Base-by-base conservation (phyloP, 306 rosid genomes). In the Prunus padus region DNA sequence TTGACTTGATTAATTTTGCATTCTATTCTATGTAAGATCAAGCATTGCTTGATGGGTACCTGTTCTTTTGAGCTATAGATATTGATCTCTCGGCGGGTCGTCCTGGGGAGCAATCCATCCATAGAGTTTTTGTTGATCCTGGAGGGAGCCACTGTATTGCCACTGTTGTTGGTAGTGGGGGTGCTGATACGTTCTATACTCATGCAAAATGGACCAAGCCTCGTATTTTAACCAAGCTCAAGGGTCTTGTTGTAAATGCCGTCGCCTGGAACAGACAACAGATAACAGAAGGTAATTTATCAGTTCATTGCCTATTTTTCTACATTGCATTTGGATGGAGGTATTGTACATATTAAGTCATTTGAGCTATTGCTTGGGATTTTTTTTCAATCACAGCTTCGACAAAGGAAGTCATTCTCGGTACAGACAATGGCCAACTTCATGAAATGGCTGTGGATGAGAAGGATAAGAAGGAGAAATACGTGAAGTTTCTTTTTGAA, bases 111-210 rank as follows among this genome's bases (percentile, higher is more conserved):
- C 96, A 90, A 77, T 95, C 98, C 25, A 92, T 95, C 84, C 98
- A 95, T 81, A 88, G 96, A 69, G 92, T 95, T 25, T 95, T 92
- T 83, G 96, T 92, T 76, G 98, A 92, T 89, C 93, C 97, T 61
- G 97, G 98, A 59, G 98, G 97, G 71, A 88, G 98, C 80, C 98
- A 95, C 75, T 92, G 96, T 74, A 92, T 95, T 78, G 91, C 96
- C 75, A 88, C 90, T 22, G 85, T 92, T 75, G 84, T 85, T 76
- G 98, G 97, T 56, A 77, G 71, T 23, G 96, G 95, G 8, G 95
- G 96, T 47, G 89, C 95, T 52, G 97, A 95, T 76, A 90, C 97
- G 8, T 95, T 92, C 81, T 95, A 94, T 52, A 86, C 86, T 81
- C 97, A 95, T 83, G 98, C 96, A 0, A 95, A 92, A 82, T 90